These are phyloP conservation scores for Podaxis carcinomalis DNA, from an alignment of 768 basidiomycete genomes.

Conservation along the genomic window DNA sequence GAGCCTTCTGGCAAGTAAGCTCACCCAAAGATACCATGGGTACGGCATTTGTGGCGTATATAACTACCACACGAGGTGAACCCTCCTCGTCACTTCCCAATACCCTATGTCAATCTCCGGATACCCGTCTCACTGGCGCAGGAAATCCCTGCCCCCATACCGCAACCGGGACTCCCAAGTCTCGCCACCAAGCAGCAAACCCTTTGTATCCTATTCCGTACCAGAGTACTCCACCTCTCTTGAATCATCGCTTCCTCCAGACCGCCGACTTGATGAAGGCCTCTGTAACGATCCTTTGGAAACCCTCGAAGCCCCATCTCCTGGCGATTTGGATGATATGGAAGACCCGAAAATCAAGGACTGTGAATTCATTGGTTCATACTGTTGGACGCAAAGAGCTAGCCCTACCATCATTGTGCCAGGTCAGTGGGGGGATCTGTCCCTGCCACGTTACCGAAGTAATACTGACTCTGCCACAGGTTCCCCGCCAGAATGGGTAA, in stretches of 20 bases:
- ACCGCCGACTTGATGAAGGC: slow-evolving; percentile 33
- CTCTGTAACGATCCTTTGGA: slow-evolving; percentile 24
- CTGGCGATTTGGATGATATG: slow-evolving; percentile 13
- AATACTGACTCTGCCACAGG: slow-evolving; percentile 29
- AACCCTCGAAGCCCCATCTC: slow-evolving; percentile 20
- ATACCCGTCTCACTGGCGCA: slow-evolving; percentile 2
- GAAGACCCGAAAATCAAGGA: slow-evolving; percentile 33
- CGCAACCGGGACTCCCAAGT: neutral
- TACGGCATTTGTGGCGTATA: neutral
- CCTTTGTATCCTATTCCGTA: slow-evolving; percentile 1
- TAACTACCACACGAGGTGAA: neutral
- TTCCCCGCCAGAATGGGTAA: slow-evolving; percentile 55
- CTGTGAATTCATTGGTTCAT: slow-evolving; percentile 43
- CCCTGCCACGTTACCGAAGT: neutral
- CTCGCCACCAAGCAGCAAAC: slow-evolving; percentile 8
- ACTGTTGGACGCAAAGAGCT: slow-evolving; percentile 45
- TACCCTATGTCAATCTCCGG: neutral
- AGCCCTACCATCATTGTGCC: slow-evolving; percentile 53
- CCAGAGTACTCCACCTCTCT: neutral
- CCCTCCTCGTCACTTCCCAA: neutral
- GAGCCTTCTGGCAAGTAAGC: neutral
- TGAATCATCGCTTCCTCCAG: slow-evolving; percentile 21
- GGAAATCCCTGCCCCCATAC: slow-evolving; percentile 3
- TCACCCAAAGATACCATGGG: slow-evolving; percentile 4
- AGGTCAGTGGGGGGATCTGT: slow-evolving; percentile 20